phyloP scores from a whole-genome alignment of 768 basidiomycete species.

The Suillus decipiens region DNA sequence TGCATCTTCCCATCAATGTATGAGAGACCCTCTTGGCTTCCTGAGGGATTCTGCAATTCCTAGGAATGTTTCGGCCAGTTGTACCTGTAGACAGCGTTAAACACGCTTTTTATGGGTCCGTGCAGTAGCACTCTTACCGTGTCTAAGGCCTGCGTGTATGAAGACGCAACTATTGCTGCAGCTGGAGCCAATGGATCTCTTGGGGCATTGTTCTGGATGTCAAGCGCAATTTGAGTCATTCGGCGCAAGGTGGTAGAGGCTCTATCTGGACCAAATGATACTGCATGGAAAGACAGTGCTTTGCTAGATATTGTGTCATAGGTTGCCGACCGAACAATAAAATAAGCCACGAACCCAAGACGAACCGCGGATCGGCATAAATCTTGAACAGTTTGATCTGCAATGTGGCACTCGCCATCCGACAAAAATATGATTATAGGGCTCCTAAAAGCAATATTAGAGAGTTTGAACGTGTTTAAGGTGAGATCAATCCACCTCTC shows the following conservation, averaged over 20 bases:
- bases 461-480: neutral
- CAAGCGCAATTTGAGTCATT: conserved; percentile 55
- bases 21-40: conserved; percentile 54
- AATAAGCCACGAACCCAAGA: conserved; percentile 40
- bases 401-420: conserved; percentile 49
- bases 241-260: conserved; percentile 35
- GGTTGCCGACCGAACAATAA: neutral
- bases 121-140: conserved; percentile 38
- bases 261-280: conserved; percentile 50
- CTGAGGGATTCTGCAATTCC: conserved; percentile 58
- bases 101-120: neutral
- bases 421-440: conserved; percentile 56
- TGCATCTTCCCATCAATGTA: conserved; percentile 27
- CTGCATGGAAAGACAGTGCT: conserved; percentile 57
- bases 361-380: conserved; percentile 44
- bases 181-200: conserved; percentile 39
- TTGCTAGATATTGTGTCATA: conserved; percentile 37
- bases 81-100: conserved; percentile 39
- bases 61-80: conserved; percentile 58
- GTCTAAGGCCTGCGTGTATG: conserved; percentile 52
- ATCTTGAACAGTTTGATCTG: conserved; percentile 39
- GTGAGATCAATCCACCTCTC: conserved; percentile 39
- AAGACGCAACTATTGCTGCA: conserved; percentile 39
- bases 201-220: conserved; percentile 47
- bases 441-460: conserved; percentile 26